These are phyloP conservation scores for Fusarium sp. DNA, from an alignment of 2,329 filamentous ascomycete species.

Conservation along the genomic window DNA sequence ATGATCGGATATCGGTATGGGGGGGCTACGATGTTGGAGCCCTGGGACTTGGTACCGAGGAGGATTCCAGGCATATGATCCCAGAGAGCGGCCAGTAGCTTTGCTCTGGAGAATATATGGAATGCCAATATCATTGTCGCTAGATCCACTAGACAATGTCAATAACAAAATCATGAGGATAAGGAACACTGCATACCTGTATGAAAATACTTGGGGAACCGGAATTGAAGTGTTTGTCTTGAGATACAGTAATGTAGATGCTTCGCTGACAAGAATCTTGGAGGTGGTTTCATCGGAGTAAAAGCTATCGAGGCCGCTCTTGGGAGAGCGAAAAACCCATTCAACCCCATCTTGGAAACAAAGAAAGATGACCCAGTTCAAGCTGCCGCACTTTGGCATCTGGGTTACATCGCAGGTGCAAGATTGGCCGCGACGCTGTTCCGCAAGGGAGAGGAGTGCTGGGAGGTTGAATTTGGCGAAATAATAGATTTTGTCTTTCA, in stretches of 20 bases:
- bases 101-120: not conserved
- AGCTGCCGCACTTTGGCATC: not conserved
- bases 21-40: not conserved
- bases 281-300: not conserved
- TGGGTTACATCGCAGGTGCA: not conserved
- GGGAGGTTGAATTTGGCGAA: not conserved
- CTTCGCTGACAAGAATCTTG: not conserved
- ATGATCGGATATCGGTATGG: not conserved
- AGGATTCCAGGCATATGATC: not conserved
- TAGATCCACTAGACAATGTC: not conserved
- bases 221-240: not conserved
- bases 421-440: not conserved
- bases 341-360: not conserved
- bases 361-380: not conserved
- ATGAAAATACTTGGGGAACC: not conserved
- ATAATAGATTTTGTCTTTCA: not conserved
- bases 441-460: not conserved
- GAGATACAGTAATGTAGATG: not conserved
- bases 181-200: not conserved
- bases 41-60: not conserved
- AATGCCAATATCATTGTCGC: not conserved
- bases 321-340: rapidly evolving
- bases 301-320: rapidly evolving
- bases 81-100: not conserved
- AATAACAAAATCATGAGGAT: rapidly evolving